Conservation (phyloP, 2,329 filamentous ascomycete genomes). For the Lasiodiplodia theobromae region DNA sequence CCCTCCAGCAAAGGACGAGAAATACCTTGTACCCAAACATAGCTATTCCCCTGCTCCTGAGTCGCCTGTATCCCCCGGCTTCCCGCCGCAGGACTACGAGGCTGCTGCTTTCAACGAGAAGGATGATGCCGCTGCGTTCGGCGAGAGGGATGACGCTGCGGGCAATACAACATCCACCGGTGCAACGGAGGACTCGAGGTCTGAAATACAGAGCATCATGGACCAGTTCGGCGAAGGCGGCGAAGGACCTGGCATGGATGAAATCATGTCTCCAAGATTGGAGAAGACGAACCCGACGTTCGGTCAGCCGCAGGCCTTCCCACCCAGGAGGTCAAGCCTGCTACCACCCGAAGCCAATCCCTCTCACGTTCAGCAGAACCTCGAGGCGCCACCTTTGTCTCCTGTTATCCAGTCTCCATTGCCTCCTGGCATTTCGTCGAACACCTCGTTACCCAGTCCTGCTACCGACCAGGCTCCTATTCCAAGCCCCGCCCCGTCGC, state of each 20-base stretch:
- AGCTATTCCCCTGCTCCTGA: neutral
- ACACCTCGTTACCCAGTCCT: neutral
- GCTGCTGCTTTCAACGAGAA: conserved; percentile 36
- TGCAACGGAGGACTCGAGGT: conserved; percentile 67
- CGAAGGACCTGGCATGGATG: conserved; percentile 74
- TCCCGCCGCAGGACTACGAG: conserved; percentile 22
- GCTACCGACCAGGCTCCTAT: conserved; percentile 35
- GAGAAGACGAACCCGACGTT: conserved; percentile 83
- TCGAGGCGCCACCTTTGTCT: neutral
- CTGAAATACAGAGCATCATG: conserved; percentile 98
- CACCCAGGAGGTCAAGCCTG: conserved; percentile 85
- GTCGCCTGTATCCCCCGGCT: conserved; percentile 6
- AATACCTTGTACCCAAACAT: conserved; percentile 11
- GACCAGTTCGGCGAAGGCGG: conserved; percentile 85
- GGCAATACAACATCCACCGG: conserved; percentile 59
- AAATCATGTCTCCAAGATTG: conserved; percentile 90
- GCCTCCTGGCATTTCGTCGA: conserved; percentile 40
- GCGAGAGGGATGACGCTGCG: conserved; percentile 35
- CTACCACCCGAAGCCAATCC: conserved; percentile 57
- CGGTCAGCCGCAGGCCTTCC: conserved; percentile 71
- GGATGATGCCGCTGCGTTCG: conserved; percentile 35
- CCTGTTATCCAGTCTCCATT: conserved; percentile 1
- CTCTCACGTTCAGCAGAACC: conserved; percentile 39
- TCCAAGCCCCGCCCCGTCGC: conserved; percentile 21
- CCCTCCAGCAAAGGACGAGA: conserved; percentile 26